Conservation (phyloP, 169 alveolate genomes). For the Prorocentrum cordatum region DNA sequence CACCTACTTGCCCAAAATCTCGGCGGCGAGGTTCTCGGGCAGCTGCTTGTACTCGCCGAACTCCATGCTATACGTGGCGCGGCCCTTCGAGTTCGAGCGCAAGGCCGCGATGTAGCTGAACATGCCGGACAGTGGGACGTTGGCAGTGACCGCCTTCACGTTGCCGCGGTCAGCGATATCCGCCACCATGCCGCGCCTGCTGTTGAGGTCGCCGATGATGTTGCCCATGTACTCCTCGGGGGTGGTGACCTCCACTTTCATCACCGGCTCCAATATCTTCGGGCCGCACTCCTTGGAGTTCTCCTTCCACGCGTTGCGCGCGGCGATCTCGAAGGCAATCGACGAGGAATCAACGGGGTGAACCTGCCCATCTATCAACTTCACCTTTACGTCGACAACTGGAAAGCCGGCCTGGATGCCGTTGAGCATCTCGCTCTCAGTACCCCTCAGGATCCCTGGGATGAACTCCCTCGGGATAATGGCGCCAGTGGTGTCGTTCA, state of each 20-base stretch:
- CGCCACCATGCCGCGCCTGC: conserved; percentile 74
- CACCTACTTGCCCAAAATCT: not conserved
- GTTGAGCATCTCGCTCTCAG: conserved; percentile 76
- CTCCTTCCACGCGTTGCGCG: no score
- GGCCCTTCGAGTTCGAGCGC: conserved; percentile 82
- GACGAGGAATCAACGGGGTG: conserved; percentile 85
- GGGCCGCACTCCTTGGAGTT: conserved; percentile 79
- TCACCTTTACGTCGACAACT: conserved; percentile 75
- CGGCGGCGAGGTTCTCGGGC: conserved; percentile 72
- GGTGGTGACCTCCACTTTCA: conserved; percentile 80
- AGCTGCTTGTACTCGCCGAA: conserved; percentile 79
- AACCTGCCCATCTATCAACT: conserved; percentile 80
- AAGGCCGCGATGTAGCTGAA: conserved; percentile 81
- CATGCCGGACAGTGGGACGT: conserved; percentile 75
- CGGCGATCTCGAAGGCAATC: conserved; percentile 84
- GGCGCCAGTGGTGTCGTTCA: conserved; percentile 80
- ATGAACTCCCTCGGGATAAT: conserved; percentile 80
- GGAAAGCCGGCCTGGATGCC: conserved; percentile 82
- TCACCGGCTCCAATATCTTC: conserved; percentile 83
- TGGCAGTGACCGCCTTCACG: conserved; percentile 50
- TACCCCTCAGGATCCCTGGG: conserved; percentile 80
- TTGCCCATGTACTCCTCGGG: conserved; percentile 78
- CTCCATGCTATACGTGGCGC: conserved; percentile 80
- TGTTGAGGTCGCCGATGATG: conserved; percentile 78
- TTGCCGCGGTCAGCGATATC: conserved; percentile 11